Evolutionary conservation across 179 eudicot genomes (phyloP), one percentile per base, ranked within the genome.

Genomic region (Corrigiola litoralis): DNA sequence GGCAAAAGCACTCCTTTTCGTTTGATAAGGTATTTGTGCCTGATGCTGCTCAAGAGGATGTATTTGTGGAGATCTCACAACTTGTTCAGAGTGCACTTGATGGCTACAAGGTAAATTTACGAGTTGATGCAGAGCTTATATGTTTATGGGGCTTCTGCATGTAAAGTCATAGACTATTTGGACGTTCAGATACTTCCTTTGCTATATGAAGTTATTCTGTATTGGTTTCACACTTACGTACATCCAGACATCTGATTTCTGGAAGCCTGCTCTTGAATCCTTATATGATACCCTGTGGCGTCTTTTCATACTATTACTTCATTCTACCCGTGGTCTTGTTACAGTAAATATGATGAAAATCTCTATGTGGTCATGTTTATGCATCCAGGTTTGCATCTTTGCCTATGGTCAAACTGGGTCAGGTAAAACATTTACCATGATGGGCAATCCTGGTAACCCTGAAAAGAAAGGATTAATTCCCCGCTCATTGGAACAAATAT

Each of bases 401-500:
- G 98, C 98, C 18, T 92, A 92, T 69, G 98, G 98, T 53, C 98
- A 92, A 79, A 92, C 98, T 25, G 98, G 98, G 47, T 92, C 98
- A n/a, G 98, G 98, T 45, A 92, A 90, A 78, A 92, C 98, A 9
- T 83, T 79, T 71, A 92, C 98, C 24, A 92, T 92, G 98, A 92
- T 92, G 98, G 98, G 98, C 16, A 82, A 78, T 60, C 87, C 97
- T 10, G 90, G 84, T 45, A 80, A 61, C 58, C 68, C 80, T 11
- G 90, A 84, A 52, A 78, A 77, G 65, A 90, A 90, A 76, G 98
- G 98, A 61, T 54, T 92, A 74, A 92, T 92, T 66, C 98, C 98
- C 23, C 95, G 97, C 42, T 84, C 98, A 8, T 68, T 92, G 25
- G 94, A 92, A 68, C 98, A 92, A 68, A 92, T 92, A 37, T 92